phyloP scores from a whole-genome alignment of 805 yeast genomes.

The Hanseniaspora taiwanica region DNA sequence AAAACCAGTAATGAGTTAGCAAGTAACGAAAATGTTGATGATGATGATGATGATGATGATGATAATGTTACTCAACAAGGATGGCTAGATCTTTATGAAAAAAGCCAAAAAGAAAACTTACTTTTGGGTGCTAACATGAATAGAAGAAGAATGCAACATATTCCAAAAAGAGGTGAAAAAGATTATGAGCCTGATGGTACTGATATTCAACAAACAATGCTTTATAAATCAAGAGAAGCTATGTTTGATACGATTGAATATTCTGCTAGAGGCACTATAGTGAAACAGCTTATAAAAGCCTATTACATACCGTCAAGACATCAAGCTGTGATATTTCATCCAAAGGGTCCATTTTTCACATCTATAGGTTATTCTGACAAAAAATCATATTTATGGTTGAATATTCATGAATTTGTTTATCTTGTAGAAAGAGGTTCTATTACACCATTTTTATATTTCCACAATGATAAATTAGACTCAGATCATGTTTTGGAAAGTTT shows the following conservation, averaged over 20 bases:
- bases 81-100: slow-evolving; percentile 28
- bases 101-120: not conserved
- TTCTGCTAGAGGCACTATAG: slow-evolving; percentile 31
- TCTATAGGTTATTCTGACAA: slow-evolving; percentile 54
- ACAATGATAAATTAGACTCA: not conserved
- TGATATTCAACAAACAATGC: slow-evolving; percentile 30
- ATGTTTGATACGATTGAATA: slow-evolving; percentile 58
- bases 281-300: slow-evolving; percentile 40
- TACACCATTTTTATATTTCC: slow-evolving; percentile 22
- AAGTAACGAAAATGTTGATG: not conserved
- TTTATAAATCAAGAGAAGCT: slow-evolving; percentile 44
- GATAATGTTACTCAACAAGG: slow-evolving; percentile 37
- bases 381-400: slow-evolving; percentile 37
- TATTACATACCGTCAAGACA: slow-evolving; percentile 28
- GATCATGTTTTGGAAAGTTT: slow-evolving; percentile 1
- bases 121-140: no score
- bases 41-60: not conserved
- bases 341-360: slow-evolving; percentile 61
- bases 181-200: slow-evolving; percentile 80
- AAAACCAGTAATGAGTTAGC: not conserved
- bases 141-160: slow-evolving; percentile 4
- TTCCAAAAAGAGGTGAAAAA: slow-evolving; percentile 73
- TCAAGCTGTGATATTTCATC: slow-evolving; percentile 30
- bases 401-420: slow-evolving; percentile 60
- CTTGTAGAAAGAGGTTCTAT: slow-evolving; percentile 69